phyloP scores from a whole-genome alignment of 1,139 yeast genomes.

The Candida tropicalis region DNA sequence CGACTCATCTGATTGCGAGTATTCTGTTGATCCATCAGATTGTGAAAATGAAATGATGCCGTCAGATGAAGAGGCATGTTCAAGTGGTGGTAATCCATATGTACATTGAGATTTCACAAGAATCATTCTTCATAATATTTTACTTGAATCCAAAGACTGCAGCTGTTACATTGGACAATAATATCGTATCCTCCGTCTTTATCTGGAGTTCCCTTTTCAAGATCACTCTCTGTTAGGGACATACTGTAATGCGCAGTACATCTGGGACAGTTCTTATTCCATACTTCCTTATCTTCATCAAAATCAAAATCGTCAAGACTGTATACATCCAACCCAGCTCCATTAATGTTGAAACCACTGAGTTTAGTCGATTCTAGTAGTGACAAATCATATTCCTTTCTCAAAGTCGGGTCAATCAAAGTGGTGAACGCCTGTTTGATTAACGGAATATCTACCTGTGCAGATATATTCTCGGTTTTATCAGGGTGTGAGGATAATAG shows the following conservation, averaged over 20 bases:
- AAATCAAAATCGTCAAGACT: constrained; percentile 62
- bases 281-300: constrained; percentile 27
- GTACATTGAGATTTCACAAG: not conserved
- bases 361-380: constrained; percentile 41
- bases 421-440: constrained; percentile 64
- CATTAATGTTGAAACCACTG: constrained; percentile 54
- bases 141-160: constrained; percentile 84
- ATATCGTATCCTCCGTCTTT: constrained; percentile 65
- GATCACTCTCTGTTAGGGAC: constrained; percentile 57
- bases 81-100: not conserved
- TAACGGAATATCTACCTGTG: constrained; percentile 31
- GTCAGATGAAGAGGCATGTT: not conserved
- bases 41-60: not conserved
- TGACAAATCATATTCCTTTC: constrained; percentile 52
- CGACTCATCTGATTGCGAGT: not conserved
- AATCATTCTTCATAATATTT: constrained; percentile 50
- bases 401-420: constrained; percentile 39
- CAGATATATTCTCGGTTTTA: constrained; percentile 37
- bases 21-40: not conserved
- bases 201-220: constrained; percentile 53
- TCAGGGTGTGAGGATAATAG: constrained; percentile 79
- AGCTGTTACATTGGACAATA: constrained; percentile 74
- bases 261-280: constrained; percentile 70
- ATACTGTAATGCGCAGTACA: constrained; percentile 64
- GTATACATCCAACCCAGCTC: constrained; percentile 68